A percentile compares a stretch with the other conserved stretches of the same genome.
phyloP scores from a whole-genome alignment of 108 stramenopile species.

The Mediolabrus comicus region DNA sequence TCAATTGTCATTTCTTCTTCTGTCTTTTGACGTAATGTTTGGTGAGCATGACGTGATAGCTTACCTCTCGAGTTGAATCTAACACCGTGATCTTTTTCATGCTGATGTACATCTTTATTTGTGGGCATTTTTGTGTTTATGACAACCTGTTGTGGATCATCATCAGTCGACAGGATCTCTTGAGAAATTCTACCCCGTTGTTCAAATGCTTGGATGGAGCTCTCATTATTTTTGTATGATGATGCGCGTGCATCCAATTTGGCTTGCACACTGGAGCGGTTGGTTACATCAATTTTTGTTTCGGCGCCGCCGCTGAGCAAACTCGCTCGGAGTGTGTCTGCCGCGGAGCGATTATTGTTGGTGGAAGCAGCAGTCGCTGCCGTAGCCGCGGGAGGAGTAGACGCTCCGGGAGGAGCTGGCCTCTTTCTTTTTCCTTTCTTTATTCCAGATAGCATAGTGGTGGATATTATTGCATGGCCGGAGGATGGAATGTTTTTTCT shows the following conservation, averaged over 20 bases:
- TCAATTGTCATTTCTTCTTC: constrained; percentile 55
- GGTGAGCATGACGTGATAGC: constrained; percentile 23
- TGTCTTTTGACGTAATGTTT: constrained; percentile 20
- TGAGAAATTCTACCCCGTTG: constrained; percentile 28
- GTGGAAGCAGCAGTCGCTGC: constrained; percentile 9
- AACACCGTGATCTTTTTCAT: constrained; percentile 1
- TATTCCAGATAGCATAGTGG: constrained; percentile 69
- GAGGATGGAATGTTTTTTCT: too few species aligned
- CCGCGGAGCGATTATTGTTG: constrained; percentile 48
- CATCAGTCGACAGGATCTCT: neutral
- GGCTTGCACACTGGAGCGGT: neutral
- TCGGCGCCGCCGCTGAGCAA: constrained; percentile 18
- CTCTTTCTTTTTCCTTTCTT: constrained; percentile 63
- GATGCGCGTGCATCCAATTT: neutral
- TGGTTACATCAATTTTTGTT: neutral
- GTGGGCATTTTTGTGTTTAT: neutral
- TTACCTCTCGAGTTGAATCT: constrained; percentile 28
- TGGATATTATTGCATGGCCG: too few species aligned
- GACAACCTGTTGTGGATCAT: constrained; percentile 1
- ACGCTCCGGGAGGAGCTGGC: constrained; percentile 14
- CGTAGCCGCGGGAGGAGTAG: neutral
- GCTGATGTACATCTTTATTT: neutral
- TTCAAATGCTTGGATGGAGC: constrained; percentile 8
- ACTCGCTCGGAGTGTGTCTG: constrained; percentile 48
- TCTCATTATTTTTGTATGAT: constrained; percentile 3